phyloP scores from a whole-genome alignment of 345 rosid genomes.

The Toxicodendron radicans region DNA sequence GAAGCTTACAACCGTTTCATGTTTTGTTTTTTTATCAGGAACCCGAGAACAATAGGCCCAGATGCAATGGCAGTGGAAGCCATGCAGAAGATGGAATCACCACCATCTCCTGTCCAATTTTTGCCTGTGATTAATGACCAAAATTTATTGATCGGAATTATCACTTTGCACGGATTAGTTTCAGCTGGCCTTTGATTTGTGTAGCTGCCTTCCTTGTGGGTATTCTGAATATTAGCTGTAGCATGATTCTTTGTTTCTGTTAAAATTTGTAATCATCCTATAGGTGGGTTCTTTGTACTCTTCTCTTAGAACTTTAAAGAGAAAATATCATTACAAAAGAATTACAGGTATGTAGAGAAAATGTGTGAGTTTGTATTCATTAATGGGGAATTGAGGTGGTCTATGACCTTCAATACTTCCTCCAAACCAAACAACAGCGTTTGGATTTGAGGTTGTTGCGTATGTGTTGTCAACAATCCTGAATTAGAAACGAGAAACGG shows the following conservation, averaged over 20 bases:
- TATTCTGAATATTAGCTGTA: background rate
- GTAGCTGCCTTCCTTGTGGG: background rate
- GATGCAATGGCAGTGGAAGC: slow-evolving; percentile 99
- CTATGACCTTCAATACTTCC: too few relatives aligned
- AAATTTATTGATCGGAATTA: slow-evolving; percentile 75
- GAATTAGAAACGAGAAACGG: too few relatives aligned
- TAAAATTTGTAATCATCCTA: background rate
- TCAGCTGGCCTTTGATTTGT: slow-evolving; percentile 71
- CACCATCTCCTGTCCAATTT: slow-evolving; percentile 96
- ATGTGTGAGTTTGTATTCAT: too few relatives aligned
- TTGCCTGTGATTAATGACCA: slow-evolving; percentile 69
- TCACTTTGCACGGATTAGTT: slow-evolving; percentile 93
- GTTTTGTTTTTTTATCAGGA: slow-evolving; percentile 43
- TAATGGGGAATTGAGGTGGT: too few relatives aligned
- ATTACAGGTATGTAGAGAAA: too few relatives aligned
- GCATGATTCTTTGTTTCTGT: slow-evolving; percentile 13
- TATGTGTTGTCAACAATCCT: too few relatives aligned
- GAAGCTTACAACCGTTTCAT: slow-evolving; percentile 1
- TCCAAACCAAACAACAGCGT: too few relatives aligned
- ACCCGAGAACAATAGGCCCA: slow-evolving; percentile 76
- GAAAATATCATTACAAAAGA: too few relatives aligned
- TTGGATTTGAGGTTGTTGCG: too few relatives aligned
- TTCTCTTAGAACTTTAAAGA: too few relatives aligned
- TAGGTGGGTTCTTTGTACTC: background rate
- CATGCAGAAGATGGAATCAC: slow-evolving; percentile 96